phyloP scores from a whole-genome alignment of 208 protist genomes.

The Wallacemonas sp. region DNA sequence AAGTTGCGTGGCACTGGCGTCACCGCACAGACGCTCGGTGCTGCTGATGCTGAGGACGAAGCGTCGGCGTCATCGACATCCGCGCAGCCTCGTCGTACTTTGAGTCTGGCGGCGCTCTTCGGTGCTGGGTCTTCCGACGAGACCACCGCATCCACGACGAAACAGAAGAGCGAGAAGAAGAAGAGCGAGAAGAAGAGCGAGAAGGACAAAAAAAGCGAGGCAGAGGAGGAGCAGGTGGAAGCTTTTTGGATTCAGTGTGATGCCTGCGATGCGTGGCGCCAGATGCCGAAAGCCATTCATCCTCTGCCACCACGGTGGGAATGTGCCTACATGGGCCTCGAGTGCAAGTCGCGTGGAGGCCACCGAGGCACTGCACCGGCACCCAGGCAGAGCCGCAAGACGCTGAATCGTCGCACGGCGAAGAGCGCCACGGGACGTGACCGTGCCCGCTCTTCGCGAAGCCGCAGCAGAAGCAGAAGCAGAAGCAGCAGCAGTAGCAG shows the following conservation, averaged over 20 bases:
- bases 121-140: too few relatives aligned
- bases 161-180: too few relatives aligned
- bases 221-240: constrained; percentile 25
- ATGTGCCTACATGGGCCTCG: constrained; percentile 34
- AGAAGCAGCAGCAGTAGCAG: constrained; percentile 10
- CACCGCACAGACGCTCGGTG: too few relatives aligned
- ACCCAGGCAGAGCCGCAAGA: too few relatives aligned
- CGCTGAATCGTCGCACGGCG: too few relatives aligned
- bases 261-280: constrained; percentile 40
- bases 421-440: too few relatives aligned
- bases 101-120: too few relatives aligned
- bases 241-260: constrained; percentile 58
- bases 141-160: too few relatives aligned
- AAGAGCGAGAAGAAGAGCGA: background rate
- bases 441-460: background rate
- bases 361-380: background rate
- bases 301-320: constrained; percentile 50
- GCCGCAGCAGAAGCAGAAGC: background rate
- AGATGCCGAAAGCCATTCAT: constrained; percentile 30
- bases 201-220: background rate
- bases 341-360: constrained; percentile 16
- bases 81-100: too few relatives aligned
- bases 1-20: too few relatives aligned
- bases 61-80: too few relatives aligned
- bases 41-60: too few relatives aligned